Evolutionary conservation across 768 basidiomycete species (phyloP).

Genomic region (Suillus subalutaceus): DNA sequence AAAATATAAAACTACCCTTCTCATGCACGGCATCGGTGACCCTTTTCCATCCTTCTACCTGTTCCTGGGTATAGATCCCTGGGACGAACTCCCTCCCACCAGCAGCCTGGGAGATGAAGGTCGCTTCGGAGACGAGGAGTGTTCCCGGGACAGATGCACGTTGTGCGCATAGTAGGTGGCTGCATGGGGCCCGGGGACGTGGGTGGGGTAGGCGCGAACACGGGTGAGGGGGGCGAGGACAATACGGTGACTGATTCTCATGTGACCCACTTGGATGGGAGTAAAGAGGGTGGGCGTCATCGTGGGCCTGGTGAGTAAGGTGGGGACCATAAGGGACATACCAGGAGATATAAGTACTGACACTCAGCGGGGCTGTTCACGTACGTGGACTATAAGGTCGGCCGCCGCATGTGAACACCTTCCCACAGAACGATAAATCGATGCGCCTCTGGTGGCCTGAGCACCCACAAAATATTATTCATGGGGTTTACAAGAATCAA

Average conservation of each 20-base stretch:
- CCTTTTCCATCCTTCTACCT: constrained; percentile 57
- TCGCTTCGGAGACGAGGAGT: constrained; percentile 50
- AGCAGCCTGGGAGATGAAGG: constrained; percentile 37
- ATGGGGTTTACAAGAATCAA: too few relatives aligned
- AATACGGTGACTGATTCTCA: constrained; percentile 37
- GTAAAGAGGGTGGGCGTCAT: constrained; percentile 28
- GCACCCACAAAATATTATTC: too few relatives aligned
- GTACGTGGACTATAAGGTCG: too few relatives aligned
- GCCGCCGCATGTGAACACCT: too few relatives aligned
- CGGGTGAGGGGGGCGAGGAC: constrained; percentile 42
- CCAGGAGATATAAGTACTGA: too few relatives aligned
- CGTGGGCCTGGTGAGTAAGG: not conserved
- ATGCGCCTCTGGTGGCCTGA: too few relatives aligned
- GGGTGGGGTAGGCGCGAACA: constrained; percentile 24
- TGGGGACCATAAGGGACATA: too few relatives aligned
- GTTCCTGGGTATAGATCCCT: constrained; percentile 52
- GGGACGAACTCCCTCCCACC: constrained; percentile 41
- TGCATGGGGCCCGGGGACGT: constrained; percentile 35
- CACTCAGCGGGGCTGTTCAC: too few relatives aligned
- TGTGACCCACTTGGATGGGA: constrained; percentile 34
- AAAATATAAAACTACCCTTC: constrained; percentile 43
- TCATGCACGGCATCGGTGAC: constrained; percentile 47
- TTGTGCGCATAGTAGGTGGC: constrained; percentile 42
- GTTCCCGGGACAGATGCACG: constrained; percentile 41
- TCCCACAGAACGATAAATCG: too few relatives aligned